Percentiles rank a stretch among this genome's conserved stretches.
phyloP scores from a whole-genome alignment of 768 basidiomycete species.

The Lentinula lateritia region DNA sequence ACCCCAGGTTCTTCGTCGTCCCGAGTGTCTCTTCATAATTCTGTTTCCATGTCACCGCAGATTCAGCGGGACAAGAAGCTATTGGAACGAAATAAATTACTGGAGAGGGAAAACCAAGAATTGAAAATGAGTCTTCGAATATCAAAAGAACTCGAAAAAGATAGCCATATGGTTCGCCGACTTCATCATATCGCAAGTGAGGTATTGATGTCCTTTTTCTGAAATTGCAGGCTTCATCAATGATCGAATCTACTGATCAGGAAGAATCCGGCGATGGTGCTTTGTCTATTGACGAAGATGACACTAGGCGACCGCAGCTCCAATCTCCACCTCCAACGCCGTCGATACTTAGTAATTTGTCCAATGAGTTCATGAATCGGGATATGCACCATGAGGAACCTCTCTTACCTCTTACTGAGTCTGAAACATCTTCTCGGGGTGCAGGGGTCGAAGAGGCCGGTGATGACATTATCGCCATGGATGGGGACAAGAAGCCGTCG shows the following conservation, averaged over 20 bases:
- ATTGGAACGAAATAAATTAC: not conserved
- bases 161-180: not conserved
- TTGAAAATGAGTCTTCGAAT: slow-evolving; percentile 3
- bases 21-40: not conserved
- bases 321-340: slow-evolving; percentile 3
- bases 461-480: not conserved
- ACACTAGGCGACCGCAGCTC: not conserved
- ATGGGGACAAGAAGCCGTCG: not conserved
- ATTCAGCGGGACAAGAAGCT: not conserved
- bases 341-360: not conserved
- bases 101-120: not conserved
- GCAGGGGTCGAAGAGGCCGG: not conserved
- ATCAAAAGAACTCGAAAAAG: not conserved
- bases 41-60: not conserved
- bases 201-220: not conserved
- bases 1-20: not conserved
- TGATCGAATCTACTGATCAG: not conserved
- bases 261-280: not conserved
- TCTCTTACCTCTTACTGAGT: not conserved
- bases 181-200: not conserved
- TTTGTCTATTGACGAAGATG: not conserved
- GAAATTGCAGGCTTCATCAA: not conserved
- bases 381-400: not conserved
- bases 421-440: not conserved
- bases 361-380: not conserved